Conservation (phyloP, 2,329 filamentous ascomycete species). For the Aspergillus sp. region DNA sequence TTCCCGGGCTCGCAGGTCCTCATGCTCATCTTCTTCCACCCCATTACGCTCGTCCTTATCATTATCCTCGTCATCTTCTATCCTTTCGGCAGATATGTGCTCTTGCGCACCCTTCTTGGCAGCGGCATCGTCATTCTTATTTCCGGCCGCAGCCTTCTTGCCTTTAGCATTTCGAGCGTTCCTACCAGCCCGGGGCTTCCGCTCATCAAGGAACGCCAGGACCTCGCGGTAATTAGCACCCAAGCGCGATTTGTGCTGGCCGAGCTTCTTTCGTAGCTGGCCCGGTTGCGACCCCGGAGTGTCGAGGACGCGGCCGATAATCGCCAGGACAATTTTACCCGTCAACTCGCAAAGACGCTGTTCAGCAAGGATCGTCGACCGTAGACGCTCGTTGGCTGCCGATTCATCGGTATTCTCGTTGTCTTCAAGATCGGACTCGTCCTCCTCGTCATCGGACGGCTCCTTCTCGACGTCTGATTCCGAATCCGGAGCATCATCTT, state of each 20-base stretch:
- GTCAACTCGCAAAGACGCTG: conserved; percentile 78
- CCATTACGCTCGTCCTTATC: conserved; percentile 16
- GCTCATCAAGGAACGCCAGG: conserved; percentile 67
- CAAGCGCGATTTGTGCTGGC: conserved; percentile 70
- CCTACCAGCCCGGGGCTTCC: conserved; percentile 36
- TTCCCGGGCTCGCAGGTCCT: conserved; percentile 28
- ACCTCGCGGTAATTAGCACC: conserved; percentile 82
- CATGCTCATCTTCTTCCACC: conserved; percentile 36
- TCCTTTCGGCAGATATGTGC: conserved; percentile 34
- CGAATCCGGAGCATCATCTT: conserved; percentile 66
- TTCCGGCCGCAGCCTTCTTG: conserved; percentile 17
- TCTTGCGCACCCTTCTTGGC: conserved; percentile 15
- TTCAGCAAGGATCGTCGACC: conserved; percentile 67
- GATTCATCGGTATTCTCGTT: conserved; percentile 25
- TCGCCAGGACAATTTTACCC: conserved; percentile 72
- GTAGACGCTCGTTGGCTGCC: conserved; percentile 45
- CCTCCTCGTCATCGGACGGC: conserved; percentile 38
- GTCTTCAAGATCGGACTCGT: conserved; percentile 13
- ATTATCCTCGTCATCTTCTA: conserved; percentile 37
- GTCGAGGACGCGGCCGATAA: conserved; percentile 68
- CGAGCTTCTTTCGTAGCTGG: conserved; percentile 61
- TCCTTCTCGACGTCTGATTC: conserved; percentile 55
- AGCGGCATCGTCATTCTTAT: conserved; percentile 9
- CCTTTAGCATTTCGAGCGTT: conserved; percentile 23
- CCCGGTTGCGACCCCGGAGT: conserved; percentile 50